Base-by-base conservation (phyloP, 352 stramenopile species). In the Aphanomyces stellatus region DNA sequence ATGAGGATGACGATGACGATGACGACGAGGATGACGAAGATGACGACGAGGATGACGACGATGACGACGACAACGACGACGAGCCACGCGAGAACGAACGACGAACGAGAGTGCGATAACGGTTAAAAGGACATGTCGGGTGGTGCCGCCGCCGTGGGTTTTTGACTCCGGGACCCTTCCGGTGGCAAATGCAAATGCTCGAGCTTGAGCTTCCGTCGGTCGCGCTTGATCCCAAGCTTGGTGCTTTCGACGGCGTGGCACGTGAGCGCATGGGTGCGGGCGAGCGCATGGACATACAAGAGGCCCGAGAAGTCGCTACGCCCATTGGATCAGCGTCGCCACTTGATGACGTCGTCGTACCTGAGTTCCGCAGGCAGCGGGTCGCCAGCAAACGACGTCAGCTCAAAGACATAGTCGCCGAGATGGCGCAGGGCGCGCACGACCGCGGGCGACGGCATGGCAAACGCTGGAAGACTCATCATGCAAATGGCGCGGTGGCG, bases 181-280 rank as follows among this genome's bases (percentile, higher is more conserved):
- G 82, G 82, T 0, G 78, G 80, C 22, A 91, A 67, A 57, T 91
- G 82, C 48, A 91, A 84, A 57, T 87, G 85, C n/a, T 91, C 82
- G 53, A 91, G 77, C 57, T 82, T 84, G n/a, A 89, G 71, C 69
- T 89, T 89, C 24, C 82, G 80, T 4, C 74, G 77, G 35, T 87
- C 80, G 35, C 82, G 79, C 64, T 87, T 87, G 53, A 91, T 53
- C 13, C 80, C 82, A 30, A 81, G 84, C 31, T 84, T 83, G 40
- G 73, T 73, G 33, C 81, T 77, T 46, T 85, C 80, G 1, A 80
- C 62, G 11, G 79, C 74, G 64, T 89, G 74, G 27, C 73, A 76
- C 25, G 82, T 77, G 1, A 91, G 67, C 5, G 82, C 65, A 46
- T 91, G 78, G 30, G 87, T 56, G 25, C 77, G 76, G 49, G 82